Base-by-base conservation (phyloP, 352 stramenopile genomes). In the Globisporangium paroecandrum region DNA sequence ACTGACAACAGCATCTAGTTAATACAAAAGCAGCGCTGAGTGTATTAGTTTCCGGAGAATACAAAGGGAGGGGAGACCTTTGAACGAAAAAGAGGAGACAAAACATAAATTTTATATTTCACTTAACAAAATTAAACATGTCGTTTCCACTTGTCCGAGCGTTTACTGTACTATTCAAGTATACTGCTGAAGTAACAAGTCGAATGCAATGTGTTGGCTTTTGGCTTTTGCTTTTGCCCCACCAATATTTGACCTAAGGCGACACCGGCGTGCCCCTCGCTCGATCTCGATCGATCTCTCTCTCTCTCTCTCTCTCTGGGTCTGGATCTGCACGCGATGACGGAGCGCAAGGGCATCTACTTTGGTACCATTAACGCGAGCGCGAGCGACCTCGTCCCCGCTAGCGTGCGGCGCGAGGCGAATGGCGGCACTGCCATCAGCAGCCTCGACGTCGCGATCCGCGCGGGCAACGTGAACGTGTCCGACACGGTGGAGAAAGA, bases 381-480 rank as follows among this genome's bases (percentile, higher is more conserved):
- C 65, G 29, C 43, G 58, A 67, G 65, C 61, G 69, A 83, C 24
- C 62, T 91, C 36, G 69, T 81, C 32, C 81, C 83, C n/a, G 73
- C 69, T 27, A 89, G 77, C 63, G 74, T 82, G 43, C 68, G 71
- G 0, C 64, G 68, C 2, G 74, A 78, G 20, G 36, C 53, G 0
- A 25, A 32, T 20, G 64, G n/a, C 34, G 36, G 41, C 9, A 24
- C 22, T 12, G 55, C 64, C 0, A 51, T 61, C 38, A 81, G 70
- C 53, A 75, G 82, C n/a, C 66, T 94, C 62, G 85, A 93, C 34
- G 79, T 77, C 8, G 86, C 85, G 43, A 90, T 92, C 51, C 83
- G 83, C 58, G 88, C 83, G 1, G 88, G 88, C 56, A 92, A 96
- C 68, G 83, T 96, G 66, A 96, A 94, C 70, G 83, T 84, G 51